A percentile compares a stretch with the other conserved stretches of the same genome.
phyloP scores from a whole-genome alignment of 192 early-diverging fungal species.

The Entomortierella chlamydospora region DNA sequence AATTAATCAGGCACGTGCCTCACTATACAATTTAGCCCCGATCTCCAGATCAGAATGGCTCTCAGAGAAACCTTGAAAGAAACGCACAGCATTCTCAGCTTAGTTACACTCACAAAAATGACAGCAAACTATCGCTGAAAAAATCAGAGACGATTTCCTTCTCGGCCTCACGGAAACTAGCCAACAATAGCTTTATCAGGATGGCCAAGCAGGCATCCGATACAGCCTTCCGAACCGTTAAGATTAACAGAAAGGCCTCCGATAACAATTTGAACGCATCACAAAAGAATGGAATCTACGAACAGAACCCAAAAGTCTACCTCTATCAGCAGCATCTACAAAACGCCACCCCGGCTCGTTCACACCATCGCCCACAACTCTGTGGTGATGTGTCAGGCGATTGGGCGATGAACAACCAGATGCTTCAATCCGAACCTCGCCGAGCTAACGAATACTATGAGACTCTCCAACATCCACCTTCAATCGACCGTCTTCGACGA shows the following conservation, averaged over 20 bases:
- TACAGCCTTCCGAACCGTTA: constrained; percentile 30
- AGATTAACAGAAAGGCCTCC: constrained; percentile 17
- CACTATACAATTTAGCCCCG: not conserved
- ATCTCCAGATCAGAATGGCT: constrained; percentile 1
- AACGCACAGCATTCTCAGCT: not conserved
- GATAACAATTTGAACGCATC: constrained; percentile 18
- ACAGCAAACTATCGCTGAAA: not conserved
- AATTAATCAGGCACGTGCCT: too few species aligned
- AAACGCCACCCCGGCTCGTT: not conserved
- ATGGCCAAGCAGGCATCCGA: constrained; percentile 46
- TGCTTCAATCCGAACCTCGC: constrained; percentile 8
- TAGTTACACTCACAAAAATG: not conserved
- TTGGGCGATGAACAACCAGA: constrained; percentile 16
- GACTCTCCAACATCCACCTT: not conserved
- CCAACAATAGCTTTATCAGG: constrained; percentile 21
- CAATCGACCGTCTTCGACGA: not conserved
- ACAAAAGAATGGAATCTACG: constrained; percentile 10
- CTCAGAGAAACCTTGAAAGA: not conserved
- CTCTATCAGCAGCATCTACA: constrained; percentile 34
- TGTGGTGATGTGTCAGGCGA: constrained; percentile 11
- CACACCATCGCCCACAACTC: constrained; percentile 1
- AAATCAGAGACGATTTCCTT: constrained; percentile 9
- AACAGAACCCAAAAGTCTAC: constrained; percentile 44
- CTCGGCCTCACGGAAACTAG: constrained; percentile 12
- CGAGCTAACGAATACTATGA: not conserved